A percentile compares a stretch with the other conserved stretches of the same genome.
phyloP scores from a whole-genome alignment of 2,329 filamentous ascomycete genomes.

The Nothophaeocryptopus gaeumannii region DNA sequence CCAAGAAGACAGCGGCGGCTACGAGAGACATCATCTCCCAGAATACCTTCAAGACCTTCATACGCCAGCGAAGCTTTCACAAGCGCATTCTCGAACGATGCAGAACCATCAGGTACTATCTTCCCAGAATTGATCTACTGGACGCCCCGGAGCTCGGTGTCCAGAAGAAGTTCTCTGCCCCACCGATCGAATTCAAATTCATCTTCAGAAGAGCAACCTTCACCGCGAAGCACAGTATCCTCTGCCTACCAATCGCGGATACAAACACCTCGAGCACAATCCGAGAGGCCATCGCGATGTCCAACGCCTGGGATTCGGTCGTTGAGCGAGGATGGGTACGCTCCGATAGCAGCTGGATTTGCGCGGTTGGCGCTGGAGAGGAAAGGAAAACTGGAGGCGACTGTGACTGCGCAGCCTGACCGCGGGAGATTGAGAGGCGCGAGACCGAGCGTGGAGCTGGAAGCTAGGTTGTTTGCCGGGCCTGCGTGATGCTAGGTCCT shows the following conservation, averaged over 20 bases:
- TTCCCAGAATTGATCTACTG: background rate
- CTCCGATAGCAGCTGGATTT: constrained; percentile 14
- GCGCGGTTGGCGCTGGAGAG: constrained; percentile 1
- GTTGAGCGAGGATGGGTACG: constrained; percentile 4
- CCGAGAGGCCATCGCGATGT: background rate
- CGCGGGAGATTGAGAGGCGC: background rate
- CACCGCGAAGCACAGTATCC: background rate
- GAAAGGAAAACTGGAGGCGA: background rate
- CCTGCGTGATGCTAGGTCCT: background rate
- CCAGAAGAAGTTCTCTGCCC: too few relatives aligned
- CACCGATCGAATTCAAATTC: background rate
- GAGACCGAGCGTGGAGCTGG: constrained; percentile 1
- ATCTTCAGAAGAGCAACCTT: background rate
- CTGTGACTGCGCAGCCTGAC: background rate
- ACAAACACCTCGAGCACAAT: background rate
- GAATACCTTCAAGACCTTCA: background rate
- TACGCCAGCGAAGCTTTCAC: background rate
- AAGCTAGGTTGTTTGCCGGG: constrained; percentile 8
- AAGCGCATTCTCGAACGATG: constrained; percentile 2
- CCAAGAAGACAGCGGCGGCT: too few relatives aligned
- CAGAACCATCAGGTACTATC: background rate
- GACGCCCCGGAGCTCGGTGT: background rate
- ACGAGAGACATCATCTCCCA: background rate
- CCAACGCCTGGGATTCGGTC: background rate
- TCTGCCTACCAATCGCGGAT: background rate